Conservation (phyloP, 306 rosid genomes). For the Vicia villosa region DNA sequence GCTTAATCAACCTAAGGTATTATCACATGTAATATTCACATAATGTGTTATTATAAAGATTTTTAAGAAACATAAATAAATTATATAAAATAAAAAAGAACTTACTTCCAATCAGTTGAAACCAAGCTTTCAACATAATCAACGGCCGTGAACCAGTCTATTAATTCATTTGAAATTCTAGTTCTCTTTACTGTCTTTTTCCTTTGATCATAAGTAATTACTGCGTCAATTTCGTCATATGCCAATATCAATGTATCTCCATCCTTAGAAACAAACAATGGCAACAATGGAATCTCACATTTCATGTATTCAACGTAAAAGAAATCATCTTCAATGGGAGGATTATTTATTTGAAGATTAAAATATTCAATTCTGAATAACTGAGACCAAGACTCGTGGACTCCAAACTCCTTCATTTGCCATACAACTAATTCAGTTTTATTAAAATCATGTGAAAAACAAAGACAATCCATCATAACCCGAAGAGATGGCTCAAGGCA, state of each 20-base stretch:
- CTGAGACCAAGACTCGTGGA: neutral
- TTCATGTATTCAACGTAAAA: too few species aligned
- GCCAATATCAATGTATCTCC: too few species aligned
- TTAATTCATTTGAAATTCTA: too few species aligned
- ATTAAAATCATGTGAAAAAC: neutral
- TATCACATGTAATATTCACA: too few species aligned
- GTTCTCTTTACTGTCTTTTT: neutral
- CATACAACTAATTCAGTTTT: neutral
- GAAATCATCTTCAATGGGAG: too few species aligned
- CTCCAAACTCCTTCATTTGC: neutral
- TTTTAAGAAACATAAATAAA: neutral
- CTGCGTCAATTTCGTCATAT: neutral
- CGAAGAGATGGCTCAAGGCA: neutral
- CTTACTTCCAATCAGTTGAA: neutral
- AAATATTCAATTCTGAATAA: neutral
- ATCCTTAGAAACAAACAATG: too few species aligned
- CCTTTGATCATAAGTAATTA: neutral
- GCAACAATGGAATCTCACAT: too few species aligned
- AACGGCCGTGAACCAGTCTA: neutral
- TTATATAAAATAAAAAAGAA: neutral
- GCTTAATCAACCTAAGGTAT: too few species aligned
- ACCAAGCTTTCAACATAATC: neutral
- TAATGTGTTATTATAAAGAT: neutral
- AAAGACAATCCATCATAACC: neutral
- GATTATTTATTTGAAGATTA: neutral